Base-by-base conservation (phyloP, 2,329 filamentous ascomycete genomes). In the Aspergillus alliaceus region DNA sequence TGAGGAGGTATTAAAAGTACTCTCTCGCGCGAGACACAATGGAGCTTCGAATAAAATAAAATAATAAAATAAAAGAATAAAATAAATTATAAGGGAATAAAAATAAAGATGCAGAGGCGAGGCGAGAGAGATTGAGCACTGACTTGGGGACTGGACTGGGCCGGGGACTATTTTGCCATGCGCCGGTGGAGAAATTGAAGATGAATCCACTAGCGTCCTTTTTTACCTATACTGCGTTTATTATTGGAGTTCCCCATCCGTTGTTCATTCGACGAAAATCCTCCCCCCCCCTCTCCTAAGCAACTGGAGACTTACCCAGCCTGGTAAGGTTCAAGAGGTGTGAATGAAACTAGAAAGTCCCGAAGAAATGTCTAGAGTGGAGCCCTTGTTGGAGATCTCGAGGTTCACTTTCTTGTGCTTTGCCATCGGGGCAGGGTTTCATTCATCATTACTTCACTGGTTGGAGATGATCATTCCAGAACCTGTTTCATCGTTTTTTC, bases 261-360 rank as follows among this genome's bases (percentile, higher is more conserved):
- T 27, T 3, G 2, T 6, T 47, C 2, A 47, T 47, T 47, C 14
- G 22, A 42, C 39, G 22, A 42, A 24, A 24, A 25, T 4, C 39
- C 12, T 24, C 35, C 35, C 34, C 34, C 12, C 15, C 6, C 3
- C 3, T n/a, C 15, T n/a, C n/a, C 27, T 9, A 9, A 29, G 9
- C 27, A 29, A 9, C 9, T 29, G 27, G 9, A 29, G 5, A 29
- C 34, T 42, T 9, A 6, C 40, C 40, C 11, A 24, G 34, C 44
- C 25, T 18, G 53, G 48, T 35, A 48, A 48, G 44, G 44, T 48
- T 12, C 4, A 1, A 3, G 5, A 40, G 4, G 8, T 40, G 37
- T 40, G 51, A 53, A 58, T 57, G 55, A 62, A 48, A 58, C 59
- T 60, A 60, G 58, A 63, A 64, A 63, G 56, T 58, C 57, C 63